These are phyloP conservation scores for Kwoniella pini DNA, from an alignment of 768 basidiomycete species.

Conservation along the genomic window DNA sequence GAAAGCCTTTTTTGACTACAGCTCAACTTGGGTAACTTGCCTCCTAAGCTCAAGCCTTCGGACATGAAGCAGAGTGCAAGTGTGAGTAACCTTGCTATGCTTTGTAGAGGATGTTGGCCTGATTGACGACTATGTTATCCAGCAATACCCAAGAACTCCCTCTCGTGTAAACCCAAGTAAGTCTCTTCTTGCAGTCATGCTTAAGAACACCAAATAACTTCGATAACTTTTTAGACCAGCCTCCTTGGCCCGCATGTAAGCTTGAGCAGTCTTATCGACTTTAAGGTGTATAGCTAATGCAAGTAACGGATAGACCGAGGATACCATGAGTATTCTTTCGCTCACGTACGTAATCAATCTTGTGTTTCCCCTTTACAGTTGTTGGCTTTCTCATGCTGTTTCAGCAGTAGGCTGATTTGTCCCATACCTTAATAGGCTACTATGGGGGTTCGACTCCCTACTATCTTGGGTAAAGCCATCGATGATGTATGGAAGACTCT, in stretches of 20 bases:
- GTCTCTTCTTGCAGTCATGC: not conserved
- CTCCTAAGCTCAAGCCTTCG: slow-evolving; percentile 55
- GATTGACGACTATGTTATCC: not conserved
- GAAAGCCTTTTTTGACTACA: slow-evolving; percentile 9
- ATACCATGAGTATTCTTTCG: slow-evolving; percentile 57
- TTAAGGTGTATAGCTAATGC: not conserved
- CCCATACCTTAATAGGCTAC: slow-evolving; percentile 69
- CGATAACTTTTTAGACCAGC: slow-evolving; percentile 51
- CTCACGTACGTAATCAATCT: slow-evolving; percentile 42
- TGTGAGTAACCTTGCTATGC: slow-evolving; percentile 19
- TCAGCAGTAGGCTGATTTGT: not conserved
- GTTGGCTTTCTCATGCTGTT: not conserved
- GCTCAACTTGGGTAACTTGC: slow-evolving; percentile 56
- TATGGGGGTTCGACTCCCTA: slow-evolving; percentile 93
- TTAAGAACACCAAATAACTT: not conserved
- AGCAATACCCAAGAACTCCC: slow-evolving; percentile 55
- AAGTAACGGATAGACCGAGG: slow-evolving; percentile 47
- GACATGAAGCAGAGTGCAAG: slow-evolving; percentile 48
- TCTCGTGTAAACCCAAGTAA: slow-evolving; percentile 56
- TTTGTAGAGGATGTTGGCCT: not conserved
- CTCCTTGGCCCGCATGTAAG: slow-evolving; percentile 57
- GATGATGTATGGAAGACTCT: slow-evolving; percentile 86
- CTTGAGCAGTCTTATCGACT: not conserved
- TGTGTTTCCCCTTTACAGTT: too few species aligned
- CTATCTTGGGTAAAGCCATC: slow-evolving; percentile 92